Base-by-base conservation (phyloP, 2,329 filamentous ascomycete genomes). In the Celoporthe dispersa region DNA sequence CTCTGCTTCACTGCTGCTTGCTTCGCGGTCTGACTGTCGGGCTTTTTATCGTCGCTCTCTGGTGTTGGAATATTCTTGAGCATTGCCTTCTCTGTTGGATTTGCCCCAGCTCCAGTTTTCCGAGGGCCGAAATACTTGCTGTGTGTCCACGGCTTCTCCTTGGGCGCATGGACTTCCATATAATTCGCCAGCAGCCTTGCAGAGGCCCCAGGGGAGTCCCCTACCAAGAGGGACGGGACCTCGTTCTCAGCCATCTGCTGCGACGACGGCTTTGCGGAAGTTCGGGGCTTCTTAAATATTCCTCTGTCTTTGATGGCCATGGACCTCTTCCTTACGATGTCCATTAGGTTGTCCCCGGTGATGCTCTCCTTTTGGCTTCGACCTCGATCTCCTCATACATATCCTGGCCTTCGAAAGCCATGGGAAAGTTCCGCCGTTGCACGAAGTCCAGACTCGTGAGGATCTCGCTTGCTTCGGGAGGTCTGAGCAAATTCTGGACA, bases 151-250 rank as follows among this genome's bases (percentile, higher is more conserved):
- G 72, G 74, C 9, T 60, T 67, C 61, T 74, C 76, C 25, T 75
- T 74, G 9, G 73, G 73, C 22, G 74, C 75, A 57, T 75, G 73
- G 25, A 77, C 71, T 35, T 76, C 74, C 65, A 77, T 67, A 31
- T 74, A 79, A 41, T 75, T 75, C 22, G 73, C 74, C 11, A 78
- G 65, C 8, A 78, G 70, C 2, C 57, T 68, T 9, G 73, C 33
- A 48, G 68, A 39, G 1, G 62, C 68, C 3, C 62, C 68, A 2
- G 65, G 53, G 28, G 68, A 72, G 25, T 39, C 55, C 25, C 65
- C 65, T 25, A 55, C 33, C 25, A 72, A 62, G 28, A 70, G 57
- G 37, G 67, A 37, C 19, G 53, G 48, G 6, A 44, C 44, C 11
- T 22, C 9, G 12, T n/a, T 25, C 14, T 44, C 28, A 14, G 14